Percentiles rank a stretch among this genome's conserved stretches.
Conservation (phyloP, 805 yeast genomes). For the Lachancea cidri region DNA sequence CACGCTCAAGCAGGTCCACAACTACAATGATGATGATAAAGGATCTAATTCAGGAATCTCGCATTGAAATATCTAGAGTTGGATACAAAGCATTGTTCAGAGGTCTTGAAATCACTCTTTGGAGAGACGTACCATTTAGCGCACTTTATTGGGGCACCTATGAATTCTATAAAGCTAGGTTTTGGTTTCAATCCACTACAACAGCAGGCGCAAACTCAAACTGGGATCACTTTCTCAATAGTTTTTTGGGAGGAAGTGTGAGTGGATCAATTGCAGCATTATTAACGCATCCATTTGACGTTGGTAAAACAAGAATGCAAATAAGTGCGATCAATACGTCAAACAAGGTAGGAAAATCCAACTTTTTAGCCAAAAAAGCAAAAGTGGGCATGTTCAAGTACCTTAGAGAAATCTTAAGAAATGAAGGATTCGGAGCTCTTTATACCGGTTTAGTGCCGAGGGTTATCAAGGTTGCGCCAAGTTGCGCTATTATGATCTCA, state of each 20-base stretch:
- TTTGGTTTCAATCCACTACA: slow-evolving; percentile 11
- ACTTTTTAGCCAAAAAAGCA: slow-evolving; percentile 6
- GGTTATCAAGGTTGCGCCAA: slow-evolving; percentile 86
- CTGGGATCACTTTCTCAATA: slow-evolving; percentile 48
- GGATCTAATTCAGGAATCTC: slow-evolving; percentile 50
- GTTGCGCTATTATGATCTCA: slow-evolving; percentile 98
- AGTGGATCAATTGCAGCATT: slow-evolving; percentile 86
- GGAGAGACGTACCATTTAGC: slow-evolving; percentile 97
- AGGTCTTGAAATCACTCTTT: slow-evolving; percentile 81
- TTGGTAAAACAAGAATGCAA: slow-evolving; percentile 91
- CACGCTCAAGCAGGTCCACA: slow-evolving; percentile 37
- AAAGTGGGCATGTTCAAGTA: slow-evolving; percentile 56
- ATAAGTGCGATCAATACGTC: slow-evolving; percentile 36
- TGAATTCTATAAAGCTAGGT: slow-evolving; percentile 44
- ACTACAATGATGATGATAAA: slow-evolving; percentile 32
- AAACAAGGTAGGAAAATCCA: slow-evolving; percentile 3
- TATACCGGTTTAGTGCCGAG: slow-evolving; percentile 86
- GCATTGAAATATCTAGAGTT: slow-evolving; percentile 41
- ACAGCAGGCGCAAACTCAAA: slow-evolving; percentile 15
- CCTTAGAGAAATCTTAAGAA: slow-evolving; percentile 53
- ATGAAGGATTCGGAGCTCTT: slow-evolving; percentile 79
- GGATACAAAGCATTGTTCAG: slow-evolving; percentile 71
- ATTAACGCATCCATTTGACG: slow-evolving; percentile 92
- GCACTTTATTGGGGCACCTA: slow-evolving; percentile 92
- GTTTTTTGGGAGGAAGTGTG: slow-evolving; percentile 76